These are phyloP conservation scores for Colletotrichum camelliae DNA, from an alignment of 2,329 filamentous ascomycete species.

Conservation along the genomic window DNA sequence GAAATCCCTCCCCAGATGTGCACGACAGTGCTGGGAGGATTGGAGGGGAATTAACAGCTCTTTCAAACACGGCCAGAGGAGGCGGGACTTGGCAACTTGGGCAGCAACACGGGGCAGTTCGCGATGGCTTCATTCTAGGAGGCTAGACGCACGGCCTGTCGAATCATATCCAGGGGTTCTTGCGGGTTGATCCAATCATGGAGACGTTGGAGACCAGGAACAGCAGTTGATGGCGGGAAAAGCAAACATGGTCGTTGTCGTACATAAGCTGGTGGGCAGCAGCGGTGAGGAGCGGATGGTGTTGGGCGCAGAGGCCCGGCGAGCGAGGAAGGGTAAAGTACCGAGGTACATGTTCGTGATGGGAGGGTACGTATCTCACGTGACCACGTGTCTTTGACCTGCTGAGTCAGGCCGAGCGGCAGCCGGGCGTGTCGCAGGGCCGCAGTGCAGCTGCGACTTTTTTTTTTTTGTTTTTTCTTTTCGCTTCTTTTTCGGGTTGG, in stretches of 20 bases:
- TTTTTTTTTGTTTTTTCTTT: neutral
- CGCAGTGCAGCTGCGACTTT: neutral
- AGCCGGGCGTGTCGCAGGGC: conserved; percentile 4
- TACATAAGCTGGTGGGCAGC: neutral
- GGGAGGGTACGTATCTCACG: neutral
- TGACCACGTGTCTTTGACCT: conserved; percentile 22
- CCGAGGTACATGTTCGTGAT: neutral
- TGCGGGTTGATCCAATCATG: neutral
- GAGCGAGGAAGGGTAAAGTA: neutral
- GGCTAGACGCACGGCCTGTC: neutral
- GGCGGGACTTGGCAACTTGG: neutral
- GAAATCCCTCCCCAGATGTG: neutral
- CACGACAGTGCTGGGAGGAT: neutral
- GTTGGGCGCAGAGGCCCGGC: neutral
- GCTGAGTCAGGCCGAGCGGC: conserved; percentile 19
- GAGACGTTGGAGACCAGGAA: neutral
- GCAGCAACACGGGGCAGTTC: neutral
- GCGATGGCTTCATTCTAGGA: neutral
- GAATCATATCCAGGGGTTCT: neutral
- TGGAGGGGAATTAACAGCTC: neutral
- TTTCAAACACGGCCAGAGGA: neutral
- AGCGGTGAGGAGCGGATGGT: neutral
- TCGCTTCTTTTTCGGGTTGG: neutral
- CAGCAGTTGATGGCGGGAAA: conserved; percentile 4
- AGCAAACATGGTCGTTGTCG: conserved; percentile 2